Conservation (phyloP, 1,284 basidiomycete species). For the Chiua sp. region DNA sequence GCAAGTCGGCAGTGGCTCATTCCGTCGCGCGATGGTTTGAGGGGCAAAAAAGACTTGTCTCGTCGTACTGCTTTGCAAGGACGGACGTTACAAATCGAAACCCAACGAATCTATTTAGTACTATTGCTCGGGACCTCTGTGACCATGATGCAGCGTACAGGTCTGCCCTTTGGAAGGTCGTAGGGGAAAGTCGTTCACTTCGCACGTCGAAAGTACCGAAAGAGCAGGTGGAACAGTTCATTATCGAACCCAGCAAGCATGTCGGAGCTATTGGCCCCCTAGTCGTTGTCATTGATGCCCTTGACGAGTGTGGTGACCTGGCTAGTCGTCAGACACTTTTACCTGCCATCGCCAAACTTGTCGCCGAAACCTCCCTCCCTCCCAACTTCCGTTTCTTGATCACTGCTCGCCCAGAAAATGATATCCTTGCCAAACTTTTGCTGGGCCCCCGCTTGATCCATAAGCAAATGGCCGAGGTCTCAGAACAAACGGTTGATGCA, state of each 20-base stretch:
- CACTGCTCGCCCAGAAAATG: conserved; percentile 1
- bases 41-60: background rate
- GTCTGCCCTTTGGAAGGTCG: background rate
- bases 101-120: conserved; percentile 4
- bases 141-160: conserved; percentile 6
- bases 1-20: background rate
- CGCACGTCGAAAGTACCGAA: background rate
- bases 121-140: conserved; percentile 4
- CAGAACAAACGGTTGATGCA: background rate
- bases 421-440: background rate
- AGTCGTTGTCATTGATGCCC: conserved; percentile 14
- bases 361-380: background rate
- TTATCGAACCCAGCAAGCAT: conserved; percentile 2
- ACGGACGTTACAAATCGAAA: background rate
- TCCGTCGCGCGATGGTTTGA: background rate
- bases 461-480: background rate
- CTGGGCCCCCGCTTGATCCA: background rate
- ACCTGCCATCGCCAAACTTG: background rate
- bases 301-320: conserved; percentile 13
- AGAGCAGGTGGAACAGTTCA: conserved; percentile 4
- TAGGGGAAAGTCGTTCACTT: conserved; percentile 4
- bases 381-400: conserved; percentile 10
- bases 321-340: conserved; percentile 1
- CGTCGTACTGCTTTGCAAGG: background rate
- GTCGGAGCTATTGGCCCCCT: conserved; percentile 4